Conservation (phyloP, 345 rosid species). For the Cochlearia excelsa region DNA sequence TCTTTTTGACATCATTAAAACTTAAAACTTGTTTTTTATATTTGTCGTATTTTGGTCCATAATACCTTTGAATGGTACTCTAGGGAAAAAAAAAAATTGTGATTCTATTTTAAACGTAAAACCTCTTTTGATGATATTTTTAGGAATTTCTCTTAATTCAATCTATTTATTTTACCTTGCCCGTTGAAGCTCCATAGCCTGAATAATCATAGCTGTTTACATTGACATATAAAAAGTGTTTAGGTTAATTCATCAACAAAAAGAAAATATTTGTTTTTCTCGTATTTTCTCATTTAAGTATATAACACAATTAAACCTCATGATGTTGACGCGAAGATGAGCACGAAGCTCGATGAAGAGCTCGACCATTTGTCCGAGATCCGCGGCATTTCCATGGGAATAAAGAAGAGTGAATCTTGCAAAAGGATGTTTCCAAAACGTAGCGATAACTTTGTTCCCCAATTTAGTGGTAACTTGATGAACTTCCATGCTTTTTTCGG, state of each 20-base stretch:
- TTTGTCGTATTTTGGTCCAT: too few species aligned
- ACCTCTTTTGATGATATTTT: too few species aligned
- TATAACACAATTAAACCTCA: slow-evolving; percentile 49
- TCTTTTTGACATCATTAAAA: too few species aligned
- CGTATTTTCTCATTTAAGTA: too few species aligned
- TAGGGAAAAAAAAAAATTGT: too few species aligned
- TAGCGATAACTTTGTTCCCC: slow-evolving; percentile 75
- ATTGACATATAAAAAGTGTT: neutral
- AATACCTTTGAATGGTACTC: too few species aligned
- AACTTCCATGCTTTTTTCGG: slow-evolving; percentile 75
- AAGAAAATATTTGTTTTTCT: neutral
- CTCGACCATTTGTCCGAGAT: slow-evolving; percentile 86
- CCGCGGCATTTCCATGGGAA: slow-evolving; percentile 97
- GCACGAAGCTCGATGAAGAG: slow-evolving; percentile 94
- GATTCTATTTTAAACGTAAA: too few species aligned
- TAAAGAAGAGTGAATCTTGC: slow-evolving; percentile 82
- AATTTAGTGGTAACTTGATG: slow-evolving; percentile 71
- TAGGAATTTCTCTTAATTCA: neutral
- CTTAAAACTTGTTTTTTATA: too few species aligned
- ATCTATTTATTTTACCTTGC: slow-evolving; percentile 55
- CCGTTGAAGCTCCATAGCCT: slow-evolving; percentile 95
- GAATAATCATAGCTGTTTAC: slow-evolving; percentile 88
- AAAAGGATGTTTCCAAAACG: slow-evolving; percentile 91
- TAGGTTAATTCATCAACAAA: neutral
- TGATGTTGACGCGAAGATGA: slow-evolving; percentile 78